Evolutionary conservation across 805 yeast species (phyloP).

Genomic region (Schwanniomyces yamadae): DNA sequence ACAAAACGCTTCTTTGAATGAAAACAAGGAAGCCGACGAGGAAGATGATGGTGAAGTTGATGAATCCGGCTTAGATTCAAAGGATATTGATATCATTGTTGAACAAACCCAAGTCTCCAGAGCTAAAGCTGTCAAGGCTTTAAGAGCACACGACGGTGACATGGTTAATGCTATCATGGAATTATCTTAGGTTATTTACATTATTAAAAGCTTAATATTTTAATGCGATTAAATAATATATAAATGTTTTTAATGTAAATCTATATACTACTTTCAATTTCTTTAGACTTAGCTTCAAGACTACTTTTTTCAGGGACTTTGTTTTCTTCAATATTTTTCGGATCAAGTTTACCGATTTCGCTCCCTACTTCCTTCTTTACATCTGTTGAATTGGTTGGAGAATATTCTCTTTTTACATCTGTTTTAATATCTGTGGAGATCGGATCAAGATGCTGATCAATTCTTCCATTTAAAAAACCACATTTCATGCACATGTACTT

Average conservation of each 20-base stretch:
- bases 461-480: constrained; percentile 42
- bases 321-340: too few relatives aligned
- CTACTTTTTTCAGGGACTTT: too few relatives aligned
- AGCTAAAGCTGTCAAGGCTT: constrained; percentile 88
- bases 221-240: too few relatives aligned
- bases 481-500: constrained; percentile 67
- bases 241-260: too few relatives aligned
- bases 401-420: too few relatives aligned
- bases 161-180: constrained; percentile 96
- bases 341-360: constrained; percentile 1
- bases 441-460: constrained; percentile 2
- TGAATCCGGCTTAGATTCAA: constrained; percentile 77
- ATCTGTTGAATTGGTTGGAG: too few relatives aligned
- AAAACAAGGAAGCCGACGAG: constrained; percentile 43
- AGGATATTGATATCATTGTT: constrained; percentile 80
- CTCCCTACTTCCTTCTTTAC: constrained; percentile 2
- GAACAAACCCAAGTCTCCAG: constrained; percentile 91
- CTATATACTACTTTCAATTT: too few relatives aligned
- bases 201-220: constrained; percentile 1
- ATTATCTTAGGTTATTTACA: constrained; percentile 37
- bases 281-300: too few relatives aligned
- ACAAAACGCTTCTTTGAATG: constrained; percentile 60
- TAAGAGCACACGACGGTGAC: constrained; percentile 86
- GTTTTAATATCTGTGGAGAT: too few relatives aligned
- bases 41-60: constrained; percentile 77